Base-by-base conservation (phyloP, 805 yeast species). In the Phaffomyces thermotolerans region DNA sequence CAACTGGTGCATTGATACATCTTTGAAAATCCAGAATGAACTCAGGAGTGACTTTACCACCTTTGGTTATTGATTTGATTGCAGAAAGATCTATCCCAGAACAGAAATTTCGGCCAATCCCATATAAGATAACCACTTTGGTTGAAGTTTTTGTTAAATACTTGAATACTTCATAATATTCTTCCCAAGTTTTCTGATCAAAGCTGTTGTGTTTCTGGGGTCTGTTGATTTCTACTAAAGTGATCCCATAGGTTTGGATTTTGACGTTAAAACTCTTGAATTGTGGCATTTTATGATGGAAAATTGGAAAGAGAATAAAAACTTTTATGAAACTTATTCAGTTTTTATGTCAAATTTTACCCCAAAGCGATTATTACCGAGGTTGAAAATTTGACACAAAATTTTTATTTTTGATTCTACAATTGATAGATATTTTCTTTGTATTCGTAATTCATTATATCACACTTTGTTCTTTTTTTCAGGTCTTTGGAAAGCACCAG, bases 1-100 rank as follows among this genome's bases (percentile, higher is more conserved):
- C 45, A 0, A 72, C 62, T 0, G 81, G 78, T 4, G 73, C 60
- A 3, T 68, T 64, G 40, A 83, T 70, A 39, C 76, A 66, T 37
- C 68, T 63, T 58, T 84, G 95, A 64, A 84, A 84, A 15, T 73
- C 75, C 14, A 57, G 56, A 29, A 84, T 71, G 53, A 66, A 70
- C 10, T 14, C 23, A 4, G 42, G 42, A 8, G 62, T 47, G 36
- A 65, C 60, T 39, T 60, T 42, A 40, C 67, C 47, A 12, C 60
- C 45, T 4, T 44, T 27, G 55, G 35, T 48, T 47, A 4, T 51
- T 44, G 17, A 49, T 45, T 29, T 18, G 1, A 56, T 41, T 2
- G 52, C 32, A 3, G 70, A 69, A 54, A 84, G 58, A 56, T 85
- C 82, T 49, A 84, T 67, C 0, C 95, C 95, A 4, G 86, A 68